Base-by-base conservation (phyloP, 306 rosid species). In the Vicia faba region DNA sequence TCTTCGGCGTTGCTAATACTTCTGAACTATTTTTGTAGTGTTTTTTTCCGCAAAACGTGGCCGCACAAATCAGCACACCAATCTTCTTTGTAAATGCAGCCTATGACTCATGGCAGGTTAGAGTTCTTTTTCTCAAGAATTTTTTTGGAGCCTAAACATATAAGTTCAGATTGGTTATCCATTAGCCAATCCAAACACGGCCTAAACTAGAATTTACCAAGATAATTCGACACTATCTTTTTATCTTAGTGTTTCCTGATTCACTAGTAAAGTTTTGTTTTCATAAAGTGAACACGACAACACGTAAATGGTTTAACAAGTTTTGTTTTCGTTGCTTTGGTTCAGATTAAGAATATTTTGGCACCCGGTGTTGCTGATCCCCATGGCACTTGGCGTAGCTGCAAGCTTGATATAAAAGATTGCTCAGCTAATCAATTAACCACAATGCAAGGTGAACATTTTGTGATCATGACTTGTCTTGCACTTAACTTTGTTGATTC, bases 41-140 rank as follows among this genome's bases (percentile, higher is more conserved):
- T 75, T 93, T 93, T 78, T 93, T 93, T 74, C 99, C 98, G 0
- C 87, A 92, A 82, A 65, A 89, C 62, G 69, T 88, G 61, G 89
- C 61, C 43, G 68, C 82, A 53, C 84, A 83, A 58, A 87, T 92
- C 75, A 78, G 4, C 0, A 89, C 98, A 13, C 98, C 93, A 14
- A 79, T 89, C 64, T 92, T 92, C 78, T 83, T 86, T 40, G 92
- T 92, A 19, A 89, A 89, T 75, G 91, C 98, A 57, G 98, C 98
- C 55, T 92, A 92, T 69, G 98, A 92, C 78, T 87, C 96, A 38
- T 92, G 96, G 96, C 99, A 93, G 99, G 99, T 93, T 15, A 77
- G 86, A 78, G 33, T 45, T 76, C 23, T 46, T 23, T 61, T 41
- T 58, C 66, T 25, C 2, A 7, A 40, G 16, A 56, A 43, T 20